These are phyloP conservation scores for Arctostaphylos glauca DNA, from an alignment of 148 eudicot species.

Conservation along the genomic window DNA sequence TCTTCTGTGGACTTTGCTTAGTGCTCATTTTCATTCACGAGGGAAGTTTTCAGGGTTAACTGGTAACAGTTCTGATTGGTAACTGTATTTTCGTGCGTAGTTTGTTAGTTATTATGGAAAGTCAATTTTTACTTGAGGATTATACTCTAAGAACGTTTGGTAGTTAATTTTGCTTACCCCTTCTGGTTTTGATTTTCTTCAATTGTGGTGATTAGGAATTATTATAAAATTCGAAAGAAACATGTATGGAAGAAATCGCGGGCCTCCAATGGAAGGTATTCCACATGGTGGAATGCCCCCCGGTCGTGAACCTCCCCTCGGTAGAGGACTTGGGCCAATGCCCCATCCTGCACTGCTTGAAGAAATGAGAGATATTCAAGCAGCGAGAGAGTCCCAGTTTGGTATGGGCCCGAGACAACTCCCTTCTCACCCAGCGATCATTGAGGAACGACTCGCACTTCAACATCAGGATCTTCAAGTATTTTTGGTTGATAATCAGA, in stretches of 20 bases:
- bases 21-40: background rate
- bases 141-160: background rate
- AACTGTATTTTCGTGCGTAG: background rate
- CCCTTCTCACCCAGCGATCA: slow-evolving; percentile 82
- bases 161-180: background rate
- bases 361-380: slow-evolving; percentile 49
- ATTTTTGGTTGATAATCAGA: slow-evolving; percentile 71
- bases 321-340: slow-evolving; percentile 44
- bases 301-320: slow-evolving; percentile 51
- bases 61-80: background rate
- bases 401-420: slow-evolving; percentile 58
- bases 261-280: slow-evolving; percentile 57
- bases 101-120: background rate
- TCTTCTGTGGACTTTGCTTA: background rate
- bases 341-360: slow-evolving; percentile 73
- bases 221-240: slow-evolving; percentile 9
- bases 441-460: slow-evolving; percentile 74
- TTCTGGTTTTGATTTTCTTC: background rate
- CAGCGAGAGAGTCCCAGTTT: slow-evolving; percentile 57
- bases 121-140: background rate
- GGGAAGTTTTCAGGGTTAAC: background rate
- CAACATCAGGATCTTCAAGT: slow-evolving; percentile 84
- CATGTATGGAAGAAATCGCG: slow-evolving; percentile 78
- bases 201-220: slow-evolving; percentile 10
- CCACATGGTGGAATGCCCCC: slow-evolving; percentile 56